Evolutionary conservation across 106 monocot species (phyloP), one percentile per base, ranked within the genome.

Genomic region (Apostasia ramifera): DNA sequence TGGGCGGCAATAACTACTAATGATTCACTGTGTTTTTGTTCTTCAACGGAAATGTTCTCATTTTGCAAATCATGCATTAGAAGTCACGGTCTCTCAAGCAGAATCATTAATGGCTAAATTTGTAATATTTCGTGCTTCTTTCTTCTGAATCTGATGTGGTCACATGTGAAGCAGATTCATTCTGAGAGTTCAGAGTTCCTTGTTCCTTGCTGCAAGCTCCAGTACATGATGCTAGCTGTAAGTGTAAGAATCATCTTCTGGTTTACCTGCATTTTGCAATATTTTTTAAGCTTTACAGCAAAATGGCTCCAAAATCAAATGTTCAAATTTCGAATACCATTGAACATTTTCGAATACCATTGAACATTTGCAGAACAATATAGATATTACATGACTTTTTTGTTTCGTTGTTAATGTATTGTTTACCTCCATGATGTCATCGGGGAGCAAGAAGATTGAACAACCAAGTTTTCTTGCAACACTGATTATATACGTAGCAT

Each of bases 391-490:
- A 26, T 26, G 26, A 5, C 8, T 8, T 50, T 50, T 5, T 5
- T 4, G 6, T 50, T 50, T 50, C 0, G 50, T 4, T 64, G 15
- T 41, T 14, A 64, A 11, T 1, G 14, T 26, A 64, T 10, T 45
- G 11, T 46, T 78, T 86, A 93, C 94, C 91, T 94, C 94, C 59
- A 91, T 84, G 66, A 94, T 94, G 75, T 91, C 94, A 71, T 94
- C 91, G 6, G 91, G 94, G 77, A 94, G 73, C 72, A 94, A 80
- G 80, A 91, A 94, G 51, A 94, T 81, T 5, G 88, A 87, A 68
- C 91, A 94, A 8, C 94, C 94, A 49, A 94, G 77, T 69, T 94
- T 94, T 57, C 91, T 79, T 55, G 94, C 91, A 51, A 94, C 81
- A 77, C 88, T 94, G 68, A 94, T 94, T 44, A 91, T 88, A 63